These are phyloP conservation scores for Zasmidium angulare DNA, from an alignment of 2,329 filamentous ascomycete species.

Conservation along the genomic window DNA sequence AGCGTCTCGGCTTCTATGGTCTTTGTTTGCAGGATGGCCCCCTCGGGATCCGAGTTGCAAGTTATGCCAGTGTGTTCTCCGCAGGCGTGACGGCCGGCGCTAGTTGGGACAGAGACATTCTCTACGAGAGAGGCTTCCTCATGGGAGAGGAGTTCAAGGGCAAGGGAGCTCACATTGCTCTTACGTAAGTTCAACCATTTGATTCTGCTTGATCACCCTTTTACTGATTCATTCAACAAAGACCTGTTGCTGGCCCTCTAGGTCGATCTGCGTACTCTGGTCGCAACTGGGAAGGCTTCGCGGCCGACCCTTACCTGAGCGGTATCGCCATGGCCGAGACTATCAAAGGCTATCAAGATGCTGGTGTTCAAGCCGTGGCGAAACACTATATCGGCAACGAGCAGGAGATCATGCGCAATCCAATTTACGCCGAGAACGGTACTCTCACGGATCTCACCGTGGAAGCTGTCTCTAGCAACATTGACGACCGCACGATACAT, in stretches of 20 bases:
- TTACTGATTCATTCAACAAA: constrained; percentile 8
- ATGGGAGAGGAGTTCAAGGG: constrained; percentile 30
- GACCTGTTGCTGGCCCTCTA: constrained; percentile 48
- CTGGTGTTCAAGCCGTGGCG: constrained; percentile 40
- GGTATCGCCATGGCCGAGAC: constrained; percentile 27
- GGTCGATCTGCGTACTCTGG: constrained; percentile 31
- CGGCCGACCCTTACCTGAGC: constrained; percentile 29
- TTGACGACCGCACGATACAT: constrained; percentile 65
- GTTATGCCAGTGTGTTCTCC: constrained; percentile 36
- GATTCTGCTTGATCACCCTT: constrained; percentile 3
- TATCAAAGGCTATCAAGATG: constrained; percentile 31
- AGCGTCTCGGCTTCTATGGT: constrained; percentile 16
- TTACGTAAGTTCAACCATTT: background rate
- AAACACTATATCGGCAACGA: constrained; percentile 58
- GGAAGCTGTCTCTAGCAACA: constrained; percentile 49
- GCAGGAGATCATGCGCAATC: constrained; percentile 51
- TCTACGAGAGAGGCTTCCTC: constrained; percentile 29
- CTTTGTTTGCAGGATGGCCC: constrained; percentile 38
- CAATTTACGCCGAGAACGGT: constrained; percentile 18
- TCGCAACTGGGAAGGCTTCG: constrained; percentile 32
- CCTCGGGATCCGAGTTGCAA: constrained; percentile 34
- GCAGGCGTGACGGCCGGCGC: constrained; percentile 38
- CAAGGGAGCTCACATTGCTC: constrained; percentile 14
- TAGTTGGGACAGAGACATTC: constrained; percentile 38
- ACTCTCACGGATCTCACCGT: constrained; percentile 16